A percentile compares a stretch with the other conserved stretches of the same genome.
Conservation (phyloP, 768 basidiomycete species). For the Auriscalpium microsporum region DNA sequence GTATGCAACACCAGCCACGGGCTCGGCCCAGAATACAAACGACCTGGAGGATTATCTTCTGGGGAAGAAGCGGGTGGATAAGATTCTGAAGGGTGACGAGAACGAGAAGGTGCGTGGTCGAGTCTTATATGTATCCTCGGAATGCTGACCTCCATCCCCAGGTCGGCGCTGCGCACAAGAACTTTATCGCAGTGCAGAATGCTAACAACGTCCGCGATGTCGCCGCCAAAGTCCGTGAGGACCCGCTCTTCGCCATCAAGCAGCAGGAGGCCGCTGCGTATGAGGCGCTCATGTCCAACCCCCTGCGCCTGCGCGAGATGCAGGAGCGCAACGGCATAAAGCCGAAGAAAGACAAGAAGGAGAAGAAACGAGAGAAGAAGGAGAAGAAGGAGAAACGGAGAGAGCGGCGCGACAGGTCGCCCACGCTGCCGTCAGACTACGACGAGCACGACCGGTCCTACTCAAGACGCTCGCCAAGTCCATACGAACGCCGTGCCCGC, state of each 20-base stretch:
- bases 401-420: constrained; percentile 17
- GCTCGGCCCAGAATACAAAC: constrained; percentile 77
- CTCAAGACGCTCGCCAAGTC: constrained; percentile 35
- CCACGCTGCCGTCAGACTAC: constrained; percentile 21
- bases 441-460: constrained; percentile 23
- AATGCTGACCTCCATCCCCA: constrained; percentile 22
- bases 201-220: constrained; percentile 86
- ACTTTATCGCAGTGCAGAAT: constrained; percentile 90
- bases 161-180: constrained; percentile 84
- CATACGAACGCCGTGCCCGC: constrained; percentile 37
- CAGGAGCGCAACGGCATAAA: constrained; percentile 78
- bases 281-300: constrained; percentile 78
- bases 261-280: constrained; percentile 94
- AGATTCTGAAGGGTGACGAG: constrained; percentile 86
- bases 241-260: constrained; percentile 95
- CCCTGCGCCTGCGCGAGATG: constrained; percentile 73
- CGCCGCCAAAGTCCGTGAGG: constrained; percentile 91
- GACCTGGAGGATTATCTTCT: constrained; percentile 95
- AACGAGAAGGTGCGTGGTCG: constrained; percentile 63
- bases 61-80: constrained; percentile 96
- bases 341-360: constrained; percentile 61
- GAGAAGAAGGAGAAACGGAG: constrained; percentile 22
- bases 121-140: constrained; percentile 6
- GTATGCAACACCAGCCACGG: constrained; percentile 95
- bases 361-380: constrained; percentile 52